These are phyloP conservation scores for Trichoderma brevicompactum DNA, from an alignment of 2,329 filamentous ascomycete species.

Conservation along the genomic window DNA sequence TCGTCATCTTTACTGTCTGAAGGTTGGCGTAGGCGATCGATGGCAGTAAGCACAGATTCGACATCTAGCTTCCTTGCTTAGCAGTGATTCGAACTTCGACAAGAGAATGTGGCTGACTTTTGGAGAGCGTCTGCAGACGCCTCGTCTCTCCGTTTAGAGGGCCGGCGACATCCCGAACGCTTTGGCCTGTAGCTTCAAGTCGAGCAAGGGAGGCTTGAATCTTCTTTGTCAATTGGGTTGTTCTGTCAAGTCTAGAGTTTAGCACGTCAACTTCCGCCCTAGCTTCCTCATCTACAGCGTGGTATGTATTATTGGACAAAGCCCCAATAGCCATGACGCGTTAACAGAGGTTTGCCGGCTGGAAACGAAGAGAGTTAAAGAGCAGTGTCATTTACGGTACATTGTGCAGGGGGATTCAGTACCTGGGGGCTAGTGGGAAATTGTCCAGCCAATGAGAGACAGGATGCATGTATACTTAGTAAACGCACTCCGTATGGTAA, in stretches of 20 bases:
- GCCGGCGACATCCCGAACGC: slow-evolving; percentile 87
- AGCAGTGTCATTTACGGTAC: slow-evolving; percentile 18
- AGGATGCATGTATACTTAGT: background rate
- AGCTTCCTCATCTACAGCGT: slow-evolving; percentile 66
- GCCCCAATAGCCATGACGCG: slow-evolving; percentile 55
- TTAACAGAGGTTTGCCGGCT: slow-evolving; percentile 2
- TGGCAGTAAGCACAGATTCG: slow-evolving; percentile 81
- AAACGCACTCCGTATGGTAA: no score
- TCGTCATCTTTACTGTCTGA: slow-evolving; percentile 90
- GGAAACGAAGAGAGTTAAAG: background rate
- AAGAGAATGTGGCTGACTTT: slow-evolving; percentile 58
- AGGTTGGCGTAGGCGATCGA: slow-evolving; percentile 87
- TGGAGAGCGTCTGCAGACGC: slow-evolving; percentile 82
- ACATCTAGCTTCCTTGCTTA: slow-evolving; percentile 63
- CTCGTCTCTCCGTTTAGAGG: slow-evolving; percentile 93
- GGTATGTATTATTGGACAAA: slow-evolving; percentile 48
- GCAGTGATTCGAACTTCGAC: slow-evolving; percentile 13
- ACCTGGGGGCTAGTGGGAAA: slow-evolving; percentile 4
- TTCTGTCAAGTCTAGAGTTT: slow-evolving; percentile 82
- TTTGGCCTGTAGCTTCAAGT: slow-evolving; percentile 85
- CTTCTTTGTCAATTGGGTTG: slow-evolving; percentile 90
- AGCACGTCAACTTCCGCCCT: slow-evolving; percentile 72
- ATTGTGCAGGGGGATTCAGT: slow-evolving; percentile 3
- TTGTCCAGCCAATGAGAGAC: background rate
- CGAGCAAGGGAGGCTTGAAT: slow-evolving; percentile 86